Evolutionary conservation across 768 basidiomycete species (phyloP).

Genomic region (Postia placenta): DNA sequence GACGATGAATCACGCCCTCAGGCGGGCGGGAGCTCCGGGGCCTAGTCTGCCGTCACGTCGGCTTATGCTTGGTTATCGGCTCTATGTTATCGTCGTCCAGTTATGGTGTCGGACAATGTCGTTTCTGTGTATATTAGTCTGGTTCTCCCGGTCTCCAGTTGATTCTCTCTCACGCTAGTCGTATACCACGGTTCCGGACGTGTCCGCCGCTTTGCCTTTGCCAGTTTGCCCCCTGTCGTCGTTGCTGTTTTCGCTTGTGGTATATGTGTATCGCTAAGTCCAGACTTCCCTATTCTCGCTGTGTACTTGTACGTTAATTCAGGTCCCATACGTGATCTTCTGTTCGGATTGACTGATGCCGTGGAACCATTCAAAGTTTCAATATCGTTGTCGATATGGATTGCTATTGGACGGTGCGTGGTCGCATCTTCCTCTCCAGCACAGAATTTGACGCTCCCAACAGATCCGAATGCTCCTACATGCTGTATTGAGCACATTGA

Average conservation of each 20-base stretch:
- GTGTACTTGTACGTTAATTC: slow-evolving; percentile 1
- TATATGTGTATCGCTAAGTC: slow-evolving; percentile 4
- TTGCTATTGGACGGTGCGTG: too few species aligned
- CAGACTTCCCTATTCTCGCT: background rate
- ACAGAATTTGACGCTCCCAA: too few species aligned
- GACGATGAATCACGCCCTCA: background rate
- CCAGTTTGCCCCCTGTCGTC: background rate
- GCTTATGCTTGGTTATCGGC: background rate
- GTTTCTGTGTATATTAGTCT: background rate
- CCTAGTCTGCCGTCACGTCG: background rate
- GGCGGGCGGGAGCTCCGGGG: background rate
- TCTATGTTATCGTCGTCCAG: background rate
- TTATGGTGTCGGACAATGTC: background rate
- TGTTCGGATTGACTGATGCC: too few species aligned
- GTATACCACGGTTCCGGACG: background rate
- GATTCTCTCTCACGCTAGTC: too few species aligned
- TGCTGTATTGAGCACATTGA: too few species aligned
- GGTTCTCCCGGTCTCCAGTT: background rate
- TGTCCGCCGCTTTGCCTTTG: background rate
- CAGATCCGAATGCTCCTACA: too few species aligned
- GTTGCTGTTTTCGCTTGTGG: background rate
- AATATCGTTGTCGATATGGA: too few species aligned
- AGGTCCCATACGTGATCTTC: too few species aligned
- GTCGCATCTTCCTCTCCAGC: too few species aligned
- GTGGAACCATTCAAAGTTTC: too few species aligned